These are phyloP conservation scores for Ceriops zippeliana DNA, from an alignment of 345 rosid genomes.

Conservation along the genomic window DNA sequence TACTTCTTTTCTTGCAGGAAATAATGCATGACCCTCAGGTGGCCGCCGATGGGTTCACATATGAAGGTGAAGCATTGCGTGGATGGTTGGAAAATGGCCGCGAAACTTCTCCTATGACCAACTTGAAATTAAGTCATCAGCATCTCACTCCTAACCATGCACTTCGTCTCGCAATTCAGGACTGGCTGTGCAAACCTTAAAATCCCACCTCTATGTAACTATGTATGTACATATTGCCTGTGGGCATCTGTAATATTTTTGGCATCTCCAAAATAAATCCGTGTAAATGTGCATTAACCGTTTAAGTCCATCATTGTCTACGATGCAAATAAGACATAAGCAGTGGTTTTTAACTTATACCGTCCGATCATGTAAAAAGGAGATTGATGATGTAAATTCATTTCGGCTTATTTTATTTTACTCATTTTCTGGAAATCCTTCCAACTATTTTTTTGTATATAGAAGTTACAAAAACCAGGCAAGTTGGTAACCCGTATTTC, in stretches of 20 bases:
- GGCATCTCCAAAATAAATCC: too few relatives aligned
- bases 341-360: background rate
- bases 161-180: slow-evolving; percentile 58
- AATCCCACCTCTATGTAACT: background rate
- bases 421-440: too few relatives aligned
- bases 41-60: slow-evolving; percentile 76
- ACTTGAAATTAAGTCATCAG: slow-evolving; percentile 47
- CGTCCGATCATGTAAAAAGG: background rate
- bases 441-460: too few relatives aligned
- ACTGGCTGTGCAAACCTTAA: slow-evolving; percentile 68
- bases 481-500: too few relatives aligned
- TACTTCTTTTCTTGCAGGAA: slow-evolving; percentile 42
- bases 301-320: slow-evolving; percentile 7
- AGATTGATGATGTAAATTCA: background rate
- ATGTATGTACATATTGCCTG: too few relatives aligned
- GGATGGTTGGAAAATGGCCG: slow-evolving; percentile 58
- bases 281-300: background rate
- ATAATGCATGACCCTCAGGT: slow-evolving; percentile 77
- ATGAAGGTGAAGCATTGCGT: slow-evolving; percentile 58
- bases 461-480: too few relatives aligned
- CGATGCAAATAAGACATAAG: background rate
- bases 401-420: too few relatives aligned
- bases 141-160: slow-evolving; percentile 65
- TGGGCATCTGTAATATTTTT: too few relatives aligned
- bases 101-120: slow-evolving; percentile 75